These are phyloP conservation scores for Chaetomiaceae sp. DNA, from an alignment of 2,329 filamentous ascomycete species.

Conservation along the genomic window DNA sequence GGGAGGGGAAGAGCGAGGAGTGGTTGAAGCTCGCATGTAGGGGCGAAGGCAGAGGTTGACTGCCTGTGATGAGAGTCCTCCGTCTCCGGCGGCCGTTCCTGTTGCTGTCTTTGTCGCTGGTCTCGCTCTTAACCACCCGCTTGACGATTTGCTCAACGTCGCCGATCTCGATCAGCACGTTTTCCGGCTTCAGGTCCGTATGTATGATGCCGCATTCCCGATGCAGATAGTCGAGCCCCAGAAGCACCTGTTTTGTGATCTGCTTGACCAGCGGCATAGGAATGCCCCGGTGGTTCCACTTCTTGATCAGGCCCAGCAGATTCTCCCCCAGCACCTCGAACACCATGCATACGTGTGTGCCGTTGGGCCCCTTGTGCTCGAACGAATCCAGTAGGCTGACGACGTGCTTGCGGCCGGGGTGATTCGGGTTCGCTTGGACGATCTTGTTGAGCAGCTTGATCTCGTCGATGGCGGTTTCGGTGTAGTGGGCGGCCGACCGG, in stretches of 20 bases:
- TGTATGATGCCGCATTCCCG: slow-evolving; percentile 98
- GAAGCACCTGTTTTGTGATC: slow-evolving; percentile 94
- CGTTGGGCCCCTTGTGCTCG: slow-evolving; percentile 94
- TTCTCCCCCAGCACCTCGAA: slow-evolving; percentile 98
- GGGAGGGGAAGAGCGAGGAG: slow-evolving; percentile 61
- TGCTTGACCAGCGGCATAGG: slow-evolving; percentile 96
- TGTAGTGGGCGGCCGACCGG: slow-evolving; percentile 95
- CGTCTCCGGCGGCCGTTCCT: slow-evolving; percentile 85
- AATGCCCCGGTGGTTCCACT: slow-evolving; percentile 96
- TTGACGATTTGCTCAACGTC: slow-evolving; percentile 99
- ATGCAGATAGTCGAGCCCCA: slow-evolving; percentile 93
- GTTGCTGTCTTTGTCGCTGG: slow-evolving; percentile 74
- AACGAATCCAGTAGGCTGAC: slow-evolving; percentile 96
- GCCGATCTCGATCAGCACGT: slow-evolving; percentile 96
- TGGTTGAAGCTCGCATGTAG: slow-evolving; percentile 88
- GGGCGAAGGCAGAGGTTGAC: slow-evolving; percentile 90
- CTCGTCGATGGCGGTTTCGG: slow-evolving; percentile 96
- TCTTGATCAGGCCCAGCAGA: slow-evolving; percentile 89
- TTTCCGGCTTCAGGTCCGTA: slow-evolving; percentile 95
- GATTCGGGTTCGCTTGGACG: slow-evolving; percentile 88
- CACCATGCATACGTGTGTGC: slow-evolving; percentile 97
- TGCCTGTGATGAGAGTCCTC: slow-evolving; percentile 92
- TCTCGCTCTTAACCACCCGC: slow-evolving; percentile 83
- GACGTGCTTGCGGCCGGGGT: slow-evolving; percentile 90
- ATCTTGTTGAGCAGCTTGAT: slow-evolving; percentile 98